phyloP scores from a whole-genome alignment of 257 asterid genomes.

The Asclepias syriaca region DNA sequence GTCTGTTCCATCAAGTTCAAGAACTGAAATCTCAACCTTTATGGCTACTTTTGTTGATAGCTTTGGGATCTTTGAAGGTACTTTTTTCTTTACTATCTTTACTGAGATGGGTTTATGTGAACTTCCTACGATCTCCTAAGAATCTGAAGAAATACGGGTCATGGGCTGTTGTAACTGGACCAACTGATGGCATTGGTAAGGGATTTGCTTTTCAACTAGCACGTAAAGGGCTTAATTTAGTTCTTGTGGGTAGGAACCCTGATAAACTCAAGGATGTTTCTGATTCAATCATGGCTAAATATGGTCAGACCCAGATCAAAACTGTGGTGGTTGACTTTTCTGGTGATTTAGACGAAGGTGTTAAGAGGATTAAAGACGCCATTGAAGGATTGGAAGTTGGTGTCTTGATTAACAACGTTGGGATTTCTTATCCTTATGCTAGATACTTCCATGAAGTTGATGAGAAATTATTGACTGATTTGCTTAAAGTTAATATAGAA shows the following conservation, averaged over 20 bases:
- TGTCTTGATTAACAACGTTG: slow-evolving; percentile 78
- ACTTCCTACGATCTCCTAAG: slow-evolving; percentile 74
- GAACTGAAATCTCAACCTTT: slow-evolving; percentile 72
- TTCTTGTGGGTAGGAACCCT: slow-evolving; percentile 81
- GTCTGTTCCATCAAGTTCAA: slow-evolving; percentile 43
- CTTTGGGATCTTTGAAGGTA: slow-evolving; percentile 45
- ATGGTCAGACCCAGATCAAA: slow-evolving; percentile 61
- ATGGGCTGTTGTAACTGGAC: slow-evolving; percentile 93
- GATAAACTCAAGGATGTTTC: slow-evolving; percentile 66
- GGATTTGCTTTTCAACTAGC: slow-evolving; percentile 87
- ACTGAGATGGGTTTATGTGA: slow-evolving; percentile 64
- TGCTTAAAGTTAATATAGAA: slow-evolving; percentile 80
- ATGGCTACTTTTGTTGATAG: slow-evolving; percentile 56
- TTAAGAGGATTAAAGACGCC: slow-evolving; percentile 52
- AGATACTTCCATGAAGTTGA: slow-evolving; percentile 90
- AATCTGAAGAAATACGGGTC: slow-evolving; percentile 93
- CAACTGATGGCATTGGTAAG: slow-evolving; percentile 97
- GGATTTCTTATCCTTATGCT: slow-evolving; percentile 87
- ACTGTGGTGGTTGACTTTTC: slow-evolving; percentile 83
- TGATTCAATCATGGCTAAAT: slow-evolving; percentile 45
- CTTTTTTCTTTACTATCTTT: slow-evolving; percentile 33
- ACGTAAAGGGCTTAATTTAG: slow-evolving; percentile 57
- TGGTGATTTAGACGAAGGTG: slow-evolving; percentile 76
- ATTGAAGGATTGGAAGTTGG: slow-evolving; percentile 82
- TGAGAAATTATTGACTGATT: slow-evolving; percentile 63